phyloP scores from a whole-genome alignment of 2,329 filamentous ascomycete species.

The Fusarium duplospermum region DNA sequence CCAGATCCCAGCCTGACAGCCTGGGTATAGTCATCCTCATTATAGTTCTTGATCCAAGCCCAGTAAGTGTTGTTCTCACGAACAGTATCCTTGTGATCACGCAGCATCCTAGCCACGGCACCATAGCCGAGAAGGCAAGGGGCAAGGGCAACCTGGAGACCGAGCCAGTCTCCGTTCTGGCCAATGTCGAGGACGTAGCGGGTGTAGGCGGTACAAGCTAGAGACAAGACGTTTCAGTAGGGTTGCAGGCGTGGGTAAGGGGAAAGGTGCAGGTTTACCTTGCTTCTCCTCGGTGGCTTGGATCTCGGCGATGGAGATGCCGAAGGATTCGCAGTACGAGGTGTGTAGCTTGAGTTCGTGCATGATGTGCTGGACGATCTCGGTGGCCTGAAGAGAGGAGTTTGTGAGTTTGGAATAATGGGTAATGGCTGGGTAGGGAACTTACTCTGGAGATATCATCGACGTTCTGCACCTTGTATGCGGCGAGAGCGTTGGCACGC shows the following conservation, averaged over 20 bases:
- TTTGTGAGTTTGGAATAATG: neutral
- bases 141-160: slow-evolving; percentile 84
- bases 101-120: slow-evolving; percentile 78
- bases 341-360: slow-evolving; percentile 86
- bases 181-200: slow-evolving; percentile 90
- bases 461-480: slow-evolving; percentile 84
- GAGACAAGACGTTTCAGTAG: neutral
- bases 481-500: slow-evolving; percentile 84
- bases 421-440: neutral
- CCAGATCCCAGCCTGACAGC: slow-evolving; percentile 78
- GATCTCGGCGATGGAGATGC: slow-evolving; percentile 79
- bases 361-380: slow-evolving; percentile 81
- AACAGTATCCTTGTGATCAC: slow-evolving; percentile 69
- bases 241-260: neutral
- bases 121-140: slow-evolving; percentile 93
- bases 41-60: slow-evolving; percentile 92
- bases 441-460: slow-evolving; percentile 76
- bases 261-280: slow-evolving; percentile 58
- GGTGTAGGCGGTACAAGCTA: slow-evolving; percentile 84
- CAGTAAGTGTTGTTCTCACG: slow-evolving; percentile 80
- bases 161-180: slow-evolving; percentile 87
- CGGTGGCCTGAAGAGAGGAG: slow-evolving; percentile 44
- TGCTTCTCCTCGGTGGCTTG: slow-evolving; percentile 78
- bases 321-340: slow-evolving; percentile 84
- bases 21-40: slow-evolving; percentile 80